A percentile compares a stretch with the other conserved stretches of the same genome.
Evolutionary conservation across 306 rosid genomes (phyloP).

Genomic region (Inga laurina): DNA sequence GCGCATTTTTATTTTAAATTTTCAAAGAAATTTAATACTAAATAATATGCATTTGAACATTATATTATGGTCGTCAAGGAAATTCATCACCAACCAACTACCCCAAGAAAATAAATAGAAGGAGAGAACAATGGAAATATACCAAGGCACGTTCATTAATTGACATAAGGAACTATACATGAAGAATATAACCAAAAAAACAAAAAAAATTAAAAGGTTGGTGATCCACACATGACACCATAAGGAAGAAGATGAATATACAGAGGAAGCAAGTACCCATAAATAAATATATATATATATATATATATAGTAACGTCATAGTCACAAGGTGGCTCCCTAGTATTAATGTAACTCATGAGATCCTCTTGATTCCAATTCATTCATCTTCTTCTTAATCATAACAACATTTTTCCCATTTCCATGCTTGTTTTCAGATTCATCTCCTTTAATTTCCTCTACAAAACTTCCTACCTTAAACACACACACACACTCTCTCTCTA

Average conservation of each 20-base stretch:
- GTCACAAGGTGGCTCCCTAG: slow-evolving; percentile 41
- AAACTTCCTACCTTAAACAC: slow-evolving; percentile 22
- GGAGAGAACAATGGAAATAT: neutral
- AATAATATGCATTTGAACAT: neutral
- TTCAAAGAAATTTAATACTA: too few relatives aligned
- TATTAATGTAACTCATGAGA: slow-evolving; percentile 74
- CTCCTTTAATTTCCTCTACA: slow-evolving; percentile 32
- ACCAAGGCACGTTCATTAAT: slow-evolving; percentile 1
- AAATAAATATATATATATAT: slow-evolving; percentile 16
- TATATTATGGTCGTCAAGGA: neutral
- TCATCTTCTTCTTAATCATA: slow-evolving; percentile 22
- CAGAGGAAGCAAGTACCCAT: neutral
- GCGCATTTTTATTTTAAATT: neutral
- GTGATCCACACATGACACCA: slow-evolving; percentile 29
- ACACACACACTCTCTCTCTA: neutral
- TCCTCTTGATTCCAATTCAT: slow-evolving; percentile 71
- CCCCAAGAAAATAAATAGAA: neutral
- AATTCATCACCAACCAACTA: neutral
- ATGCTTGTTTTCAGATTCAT: slow-evolving; percentile 67
- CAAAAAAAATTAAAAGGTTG: neutral
- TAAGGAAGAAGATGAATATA: neutral
- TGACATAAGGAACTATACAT: slow-evolving; percentile 33
- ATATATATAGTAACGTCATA: slow-evolving; percentile 28
- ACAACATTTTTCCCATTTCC: slow-evolving; percentile 56
- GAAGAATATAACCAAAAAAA: slow-evolving; percentile 25